A percentile compares a stretch with the other conserved stretches of the same genome.
These are phyloP conservation scores for Triangularia verruculosa DNA, from an alignment of 2,329 filamentous ascomycete genomes.

Conservation along the genomic window DNA sequence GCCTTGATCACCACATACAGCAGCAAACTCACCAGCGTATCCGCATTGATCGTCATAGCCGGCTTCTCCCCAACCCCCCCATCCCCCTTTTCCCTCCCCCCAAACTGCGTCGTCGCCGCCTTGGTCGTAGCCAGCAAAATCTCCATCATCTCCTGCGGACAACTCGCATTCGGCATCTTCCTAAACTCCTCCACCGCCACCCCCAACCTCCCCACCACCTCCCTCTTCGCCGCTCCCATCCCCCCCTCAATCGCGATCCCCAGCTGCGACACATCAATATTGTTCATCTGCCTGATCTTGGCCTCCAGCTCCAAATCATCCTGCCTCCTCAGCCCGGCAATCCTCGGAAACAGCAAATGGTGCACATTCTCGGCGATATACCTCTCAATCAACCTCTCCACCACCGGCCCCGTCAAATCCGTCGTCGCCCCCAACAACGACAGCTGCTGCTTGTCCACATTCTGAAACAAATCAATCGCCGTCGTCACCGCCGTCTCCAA, in stretches of 20 bases:
- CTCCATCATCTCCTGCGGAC: constrained; percentile 86
- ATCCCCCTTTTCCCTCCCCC: constrained; percentile 37
- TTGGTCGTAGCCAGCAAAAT: constrained; percentile 79
- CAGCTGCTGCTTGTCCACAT: constrained; percentile 91
- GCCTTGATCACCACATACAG: constrained; percentile 90
- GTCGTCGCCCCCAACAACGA: constrained; percentile 90
- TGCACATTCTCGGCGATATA: constrained; percentile 94
- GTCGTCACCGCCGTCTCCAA: constrained; percentile 89
- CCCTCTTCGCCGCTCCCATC: constrained; percentile 72
- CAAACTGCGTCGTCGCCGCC: constrained; percentile 72
- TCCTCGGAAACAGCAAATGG: constrained; percentile 78
- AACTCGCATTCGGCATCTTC: constrained; percentile 72
- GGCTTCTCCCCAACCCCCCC: constrained; percentile 46
- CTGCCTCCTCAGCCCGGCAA: constrained; percentile 72
- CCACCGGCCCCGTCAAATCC: constrained; percentile 84
- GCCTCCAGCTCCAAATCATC: constrained; percentile 87
- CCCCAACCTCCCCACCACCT: constrained; percentile 72
- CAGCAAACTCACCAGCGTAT: constrained; percentile 87
- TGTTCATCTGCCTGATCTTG: constrained; percentile 89
- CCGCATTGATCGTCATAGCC: constrained; percentile 69
- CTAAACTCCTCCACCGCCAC: constrained; percentile 85
- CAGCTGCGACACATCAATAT: constrained; percentile 90
- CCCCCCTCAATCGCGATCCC: constrained; percentile 83
- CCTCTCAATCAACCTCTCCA: constrained; percentile 91
- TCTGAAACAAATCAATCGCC: constrained; percentile 93